Evolutionary conservation across 257 asterid species (phyloP).

Genomic region (Solanum clarkiae): DNA sequence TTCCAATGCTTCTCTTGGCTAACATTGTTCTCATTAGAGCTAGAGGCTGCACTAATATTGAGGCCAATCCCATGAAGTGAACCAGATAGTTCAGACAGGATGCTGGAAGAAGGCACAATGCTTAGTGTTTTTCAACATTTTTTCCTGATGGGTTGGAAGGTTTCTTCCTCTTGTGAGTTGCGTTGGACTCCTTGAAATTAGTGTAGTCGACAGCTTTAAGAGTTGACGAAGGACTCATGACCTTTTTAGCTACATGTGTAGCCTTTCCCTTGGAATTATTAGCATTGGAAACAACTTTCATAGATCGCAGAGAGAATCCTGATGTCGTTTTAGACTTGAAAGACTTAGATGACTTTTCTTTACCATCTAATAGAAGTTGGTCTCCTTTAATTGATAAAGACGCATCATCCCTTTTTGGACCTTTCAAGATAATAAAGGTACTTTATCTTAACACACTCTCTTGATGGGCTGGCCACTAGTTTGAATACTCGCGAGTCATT

Average conservation of each 20-base stretch:
- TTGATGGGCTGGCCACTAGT: neutral
- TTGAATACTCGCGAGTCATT: neutral
- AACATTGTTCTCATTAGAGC: neutral
- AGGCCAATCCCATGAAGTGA: neutral
- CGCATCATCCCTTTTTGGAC: neutral
- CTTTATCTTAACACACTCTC: neutral
- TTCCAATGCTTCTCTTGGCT: neutral
- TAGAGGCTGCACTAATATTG: neutral
- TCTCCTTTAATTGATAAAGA: neutral
- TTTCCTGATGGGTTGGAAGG: neutral
- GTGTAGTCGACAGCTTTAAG: neutral
- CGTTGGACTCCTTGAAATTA: neutral
- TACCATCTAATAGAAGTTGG: neutral
- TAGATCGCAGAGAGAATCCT: rapidly evolving
- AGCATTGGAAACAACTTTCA: neutral
- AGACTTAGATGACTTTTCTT: neutral
- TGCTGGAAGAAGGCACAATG: no score
- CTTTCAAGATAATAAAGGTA: neutral
- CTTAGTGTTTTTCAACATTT: neutral
- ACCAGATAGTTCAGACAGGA: no score
- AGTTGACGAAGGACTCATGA: neutral
- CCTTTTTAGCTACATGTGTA: neutral
- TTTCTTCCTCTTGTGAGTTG: neutral
- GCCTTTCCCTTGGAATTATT: neutral
- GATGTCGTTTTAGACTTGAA: neutral